These are phyloP conservation scores for Selaginella moellendorffii DNA, from an alignment of 75 land plant species.

Conservation along the genomic window DNA sequence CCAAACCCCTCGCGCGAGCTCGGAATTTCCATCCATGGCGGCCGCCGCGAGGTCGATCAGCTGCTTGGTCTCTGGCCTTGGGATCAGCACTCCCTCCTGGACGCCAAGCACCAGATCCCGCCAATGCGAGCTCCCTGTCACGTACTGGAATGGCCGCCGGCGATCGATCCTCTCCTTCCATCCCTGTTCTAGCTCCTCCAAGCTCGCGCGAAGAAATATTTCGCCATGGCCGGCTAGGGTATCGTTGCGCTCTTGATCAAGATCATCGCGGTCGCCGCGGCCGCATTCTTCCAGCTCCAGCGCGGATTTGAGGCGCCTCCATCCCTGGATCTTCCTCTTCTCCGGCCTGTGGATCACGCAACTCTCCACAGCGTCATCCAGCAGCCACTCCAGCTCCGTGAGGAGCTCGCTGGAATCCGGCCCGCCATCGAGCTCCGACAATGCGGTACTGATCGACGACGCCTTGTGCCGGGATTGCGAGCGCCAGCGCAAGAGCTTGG, in stretches of 20 bases:
- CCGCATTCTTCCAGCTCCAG: not conserved
- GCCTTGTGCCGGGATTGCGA: constrained; percentile 45
- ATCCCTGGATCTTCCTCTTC: not conserved
- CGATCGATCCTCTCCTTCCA: constrained; percentile 69
- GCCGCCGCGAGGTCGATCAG: constrained; percentile 64
- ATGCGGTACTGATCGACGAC: constrained; percentile 32
- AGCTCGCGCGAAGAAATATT: constrained; percentile 23
- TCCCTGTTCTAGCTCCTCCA: constrained; percentile 48
- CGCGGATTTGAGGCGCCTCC: not conserved
- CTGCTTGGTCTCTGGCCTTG: constrained; percentile 89
- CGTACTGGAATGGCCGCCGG: constrained; percentile 86
- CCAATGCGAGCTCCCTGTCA: constrained; percentile 95
- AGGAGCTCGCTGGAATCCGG: constrained; percentile 44
- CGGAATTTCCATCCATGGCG: constrained; percentile 19
- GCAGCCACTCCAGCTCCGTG: constrained; percentile 65
- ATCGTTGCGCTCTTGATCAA: constrained; percentile 9
- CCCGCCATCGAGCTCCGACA: constrained; percentile 33
- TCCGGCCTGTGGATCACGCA: constrained; percentile 5
- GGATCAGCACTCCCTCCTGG: constrained; percentile 85
- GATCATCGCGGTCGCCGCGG: constrained; percentile 10
- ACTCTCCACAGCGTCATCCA: constrained; percentile 48
- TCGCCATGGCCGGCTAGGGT: not conserved
- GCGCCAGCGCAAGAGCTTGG: constrained; percentile 41
- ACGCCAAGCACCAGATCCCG: constrained; percentile 81
- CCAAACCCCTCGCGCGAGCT: constrained; percentile 54